Conservation (phyloP, 495 filamentous ascomycete species). For the Xylaria acuta region DNA sequence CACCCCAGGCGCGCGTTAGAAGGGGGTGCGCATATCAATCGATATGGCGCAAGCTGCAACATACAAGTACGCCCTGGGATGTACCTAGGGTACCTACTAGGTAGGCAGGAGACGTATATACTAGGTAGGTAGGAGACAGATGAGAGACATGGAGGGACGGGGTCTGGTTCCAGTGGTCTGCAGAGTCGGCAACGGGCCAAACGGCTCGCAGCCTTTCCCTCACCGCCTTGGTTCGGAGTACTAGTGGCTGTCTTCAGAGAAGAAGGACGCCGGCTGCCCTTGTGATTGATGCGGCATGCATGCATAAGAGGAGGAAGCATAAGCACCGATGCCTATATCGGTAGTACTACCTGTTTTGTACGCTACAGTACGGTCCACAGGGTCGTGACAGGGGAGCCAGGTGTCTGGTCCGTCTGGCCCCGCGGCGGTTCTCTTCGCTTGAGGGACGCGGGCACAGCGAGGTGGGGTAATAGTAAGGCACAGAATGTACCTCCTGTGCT, state of each 20-base stretch:
- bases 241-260: constrained; percentile 21
- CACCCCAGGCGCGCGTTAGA: neutral
- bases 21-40: constrained; percentile 2
- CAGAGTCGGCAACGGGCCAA: constrained; percentile 25
- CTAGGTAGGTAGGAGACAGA: constrained; percentile 1
- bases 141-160: constrained; percentile 6
- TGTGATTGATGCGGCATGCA: constrained; percentile 27
- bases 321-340: constrained; percentile 27
- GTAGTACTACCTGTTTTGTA: constrained; percentile 22
- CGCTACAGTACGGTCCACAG: neutral
- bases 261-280: constrained; percentile 23
- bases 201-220: constrained; percentile 28
- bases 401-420: constrained; percentile 15
- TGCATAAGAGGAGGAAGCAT: constrained; percentile 28
- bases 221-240: constrained; percentile 26
- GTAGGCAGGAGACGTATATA: neutral
- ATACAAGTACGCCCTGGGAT: neutral
- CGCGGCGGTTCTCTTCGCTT: constrained; percentile 12
- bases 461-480: constrained; percentile 12
- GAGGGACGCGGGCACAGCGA: neutral
- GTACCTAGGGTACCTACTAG: neutral
- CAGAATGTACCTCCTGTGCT: neutral
- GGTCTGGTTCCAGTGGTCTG: constrained; percentile 17
- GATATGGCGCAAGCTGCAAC: constrained; percentile 11
- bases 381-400: constrained; percentile 16